phyloP scores from a whole-genome alignment of 2,329 filamentous ascomycete genomes.

The Penicillium sp. region DNA sequence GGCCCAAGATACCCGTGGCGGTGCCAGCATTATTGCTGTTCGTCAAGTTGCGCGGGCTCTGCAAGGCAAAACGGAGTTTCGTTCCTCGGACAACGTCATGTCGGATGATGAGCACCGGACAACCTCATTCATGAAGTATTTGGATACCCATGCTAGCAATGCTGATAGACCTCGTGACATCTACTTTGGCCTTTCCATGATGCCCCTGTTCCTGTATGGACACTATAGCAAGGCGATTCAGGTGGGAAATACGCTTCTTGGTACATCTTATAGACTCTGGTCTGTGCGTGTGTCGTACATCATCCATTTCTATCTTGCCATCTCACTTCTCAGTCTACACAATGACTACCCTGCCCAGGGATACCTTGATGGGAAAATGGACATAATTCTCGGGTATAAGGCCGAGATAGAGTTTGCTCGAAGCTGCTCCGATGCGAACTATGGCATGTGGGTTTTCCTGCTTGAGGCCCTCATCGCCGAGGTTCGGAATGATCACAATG shows the following conservation, averaged over 20 bases:
- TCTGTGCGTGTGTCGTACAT: constrained; percentile 45
- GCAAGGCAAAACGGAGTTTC: constrained; percentile 59
- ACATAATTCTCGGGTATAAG: constrained; percentile 52
- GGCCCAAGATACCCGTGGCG: constrained; percentile 59
- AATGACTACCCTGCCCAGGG: constrained; percentile 43
- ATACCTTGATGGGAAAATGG: constrained; percentile 50
- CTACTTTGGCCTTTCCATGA: constrained; percentile 53
- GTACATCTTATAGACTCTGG: constrained; percentile 47
- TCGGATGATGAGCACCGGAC: constrained; percentile 57
- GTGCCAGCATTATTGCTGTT: constrained; percentile 55
- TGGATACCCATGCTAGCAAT: constrained; percentile 48
- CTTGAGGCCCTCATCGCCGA: constrained; percentile 59
- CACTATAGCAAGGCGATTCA: constrained; percentile 48
- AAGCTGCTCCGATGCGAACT: constrained; percentile 59
- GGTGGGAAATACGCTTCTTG: constrained; percentile 41
- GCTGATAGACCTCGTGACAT: constrained; percentile 56
- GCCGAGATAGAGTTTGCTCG: constrained; percentile 55
- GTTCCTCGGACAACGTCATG: constrained; percentile 51
- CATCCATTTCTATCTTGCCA: constrained; percentile 48
- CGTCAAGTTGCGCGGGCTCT: constrained; percentile 59
- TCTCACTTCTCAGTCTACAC: constrained; percentile 45
- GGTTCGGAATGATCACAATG: constrained; percentile 44
- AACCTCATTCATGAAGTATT: constrained; percentile 49
- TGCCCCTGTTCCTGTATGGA: constrained; percentile 49
- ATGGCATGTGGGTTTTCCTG: constrained; percentile 57